Conservation (phyloP, 805 yeast genomes). For the Scheffersomyces spartinae region DNA sequence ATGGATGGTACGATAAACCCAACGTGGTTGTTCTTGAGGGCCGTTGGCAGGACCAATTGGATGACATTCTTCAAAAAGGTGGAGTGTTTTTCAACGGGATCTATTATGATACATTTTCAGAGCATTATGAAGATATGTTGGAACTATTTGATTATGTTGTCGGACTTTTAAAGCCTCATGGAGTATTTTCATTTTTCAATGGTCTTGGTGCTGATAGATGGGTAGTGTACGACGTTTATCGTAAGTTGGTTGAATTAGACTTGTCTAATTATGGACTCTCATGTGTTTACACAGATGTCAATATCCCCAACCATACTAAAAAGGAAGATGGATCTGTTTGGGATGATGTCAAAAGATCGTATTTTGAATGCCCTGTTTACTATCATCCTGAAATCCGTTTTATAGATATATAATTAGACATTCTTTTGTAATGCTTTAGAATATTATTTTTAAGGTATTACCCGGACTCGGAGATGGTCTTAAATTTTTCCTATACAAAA, state of each 20-base stretch:
- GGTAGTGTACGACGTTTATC: constrained; percentile 56
- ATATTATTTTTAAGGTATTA: too few species aligned
- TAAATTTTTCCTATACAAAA: too few species aligned
- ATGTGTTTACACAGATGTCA: constrained; percentile 41
- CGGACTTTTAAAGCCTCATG: constrained; percentile 72
- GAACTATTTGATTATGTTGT: constrained; percentile 73
- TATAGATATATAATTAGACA: too few species aligned
- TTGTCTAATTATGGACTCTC: constrained; percentile 66
- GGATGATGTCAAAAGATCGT: constrained; percentile 50
- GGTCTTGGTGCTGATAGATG: constrained; percentile 47
- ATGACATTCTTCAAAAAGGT: constrained; percentile 44
- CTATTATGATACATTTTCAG: constrained; percentile 89
- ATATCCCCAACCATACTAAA: constrained; percentile 31
- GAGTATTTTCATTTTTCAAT: constrained; percentile 83
- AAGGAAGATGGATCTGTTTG: constrained; percentile 35
- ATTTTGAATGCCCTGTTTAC: constrained; percentile 59
- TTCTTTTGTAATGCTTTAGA: constrained; percentile 2
- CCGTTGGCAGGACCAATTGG: constrained; percentile 83
- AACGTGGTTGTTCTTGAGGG: constrained; percentile 73
- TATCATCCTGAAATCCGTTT: constrained; percentile 56
- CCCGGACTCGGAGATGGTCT: too few species aligned
- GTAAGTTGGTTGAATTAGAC: constrained; percentile 70
- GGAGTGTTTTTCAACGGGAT: constrained; percentile 82
- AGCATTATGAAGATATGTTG: constrained; percentile 81
- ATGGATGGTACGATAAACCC: constrained; percentile 74